A percentile compares a stretch with the other conserved stretches of the same genome.
phyloP scores from a whole-genome alignment of 257 asterid species.

The Verbascum thapsus region DNA sequence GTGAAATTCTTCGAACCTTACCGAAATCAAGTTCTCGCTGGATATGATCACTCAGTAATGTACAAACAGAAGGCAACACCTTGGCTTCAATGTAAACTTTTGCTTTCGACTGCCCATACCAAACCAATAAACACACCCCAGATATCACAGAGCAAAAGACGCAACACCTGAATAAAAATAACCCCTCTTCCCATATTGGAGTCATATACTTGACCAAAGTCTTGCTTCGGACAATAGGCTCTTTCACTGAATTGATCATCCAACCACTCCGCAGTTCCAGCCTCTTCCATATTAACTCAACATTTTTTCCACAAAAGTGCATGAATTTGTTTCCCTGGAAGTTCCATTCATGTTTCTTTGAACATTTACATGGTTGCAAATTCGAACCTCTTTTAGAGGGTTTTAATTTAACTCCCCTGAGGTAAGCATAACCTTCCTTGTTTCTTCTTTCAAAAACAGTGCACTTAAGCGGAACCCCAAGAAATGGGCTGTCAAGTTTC shows the following conservation, averaged over 20 bases:
- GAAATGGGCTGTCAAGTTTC: conserved; percentile 56
- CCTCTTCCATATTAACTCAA: conserved; percentile 65
- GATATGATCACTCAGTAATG: conserved; percentile 61
- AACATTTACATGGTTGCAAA: conserved; percentile 50
- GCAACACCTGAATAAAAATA: conserved; percentile 81
- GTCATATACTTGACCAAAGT: conserved; percentile 60
- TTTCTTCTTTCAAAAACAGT: conserved; percentile 42
- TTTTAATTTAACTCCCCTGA: conserved; percentile 39
- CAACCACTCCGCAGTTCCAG: conserved; percentile 56
- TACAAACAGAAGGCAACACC: conserved; percentile 81
- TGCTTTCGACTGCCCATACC: conserved; percentile 85
- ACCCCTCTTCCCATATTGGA: conserved; percentile 89
- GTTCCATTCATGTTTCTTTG: conserved; percentile 68
- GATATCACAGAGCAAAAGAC: conserved; percentile 77
- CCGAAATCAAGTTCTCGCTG: conserved; percentile 93
- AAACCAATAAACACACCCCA: conserved; percentile 75
- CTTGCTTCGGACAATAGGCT: conserved; percentile 65
- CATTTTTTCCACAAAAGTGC: conserved; percentile 65
- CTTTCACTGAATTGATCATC: conserved; percentile 67
- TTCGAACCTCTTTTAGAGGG: conserved; percentile 40
- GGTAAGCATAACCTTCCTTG: conserved; percentile 32
- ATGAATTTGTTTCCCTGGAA: conserved; percentile 62
- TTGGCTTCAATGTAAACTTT: conserved; percentile 73
- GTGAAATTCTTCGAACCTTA: conserved; percentile 83
- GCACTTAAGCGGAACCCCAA: conserved; percentile 61